phyloP scores from a whole-genome alignment of 495 filamentous ascomycete species.

The Penicillium angulare region DNA sequence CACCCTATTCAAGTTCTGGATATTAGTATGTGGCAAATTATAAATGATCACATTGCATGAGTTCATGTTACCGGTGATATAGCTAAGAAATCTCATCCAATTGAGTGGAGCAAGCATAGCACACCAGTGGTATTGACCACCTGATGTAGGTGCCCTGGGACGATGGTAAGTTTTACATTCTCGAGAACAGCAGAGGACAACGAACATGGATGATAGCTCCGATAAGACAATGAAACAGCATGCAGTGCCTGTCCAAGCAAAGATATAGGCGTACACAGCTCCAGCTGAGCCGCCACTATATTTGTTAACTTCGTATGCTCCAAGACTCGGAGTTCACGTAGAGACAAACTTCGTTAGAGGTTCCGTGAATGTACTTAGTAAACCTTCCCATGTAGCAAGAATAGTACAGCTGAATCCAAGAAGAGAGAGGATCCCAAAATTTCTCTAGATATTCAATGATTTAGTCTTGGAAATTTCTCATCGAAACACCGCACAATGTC shows the following conservation, averaged over 20 bases:
- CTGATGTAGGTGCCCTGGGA: slow-evolving; percentile 25
- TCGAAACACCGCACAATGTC: background rate
- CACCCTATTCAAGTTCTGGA: slow-evolving; percentile 16
- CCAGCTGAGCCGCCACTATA: slow-evolving; percentile 46
- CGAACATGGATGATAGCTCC: slow-evolving; percentile 49
- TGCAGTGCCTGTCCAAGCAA: slow-evolving; percentile 46
- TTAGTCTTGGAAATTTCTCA: slow-evolving; percentile 10
- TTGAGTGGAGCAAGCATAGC: slow-evolving; percentile 37
- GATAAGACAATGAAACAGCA: slow-evolving; percentile 35
- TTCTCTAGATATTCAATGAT: slow-evolving; percentile 26
- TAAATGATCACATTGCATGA: background rate
- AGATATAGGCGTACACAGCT: slow-evolving; percentile 50
- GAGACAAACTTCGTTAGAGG: slow-evolving; percentile 19
- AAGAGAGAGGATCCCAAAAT: slow-evolving; percentile 3
- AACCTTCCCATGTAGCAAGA: slow-evolving; percentile 1
- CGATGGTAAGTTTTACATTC: background rate
- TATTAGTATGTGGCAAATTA: background rate
- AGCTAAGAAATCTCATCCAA: slow-evolving; percentile 40
- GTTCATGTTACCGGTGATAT: slow-evolving; percentile 30
- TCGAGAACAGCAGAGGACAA: background rate
- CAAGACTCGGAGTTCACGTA: background rate
- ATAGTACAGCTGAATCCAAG: slow-evolving; percentile 1
- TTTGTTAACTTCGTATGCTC: slow-evolving; percentile 1
- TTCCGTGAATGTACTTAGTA: slow-evolving; percentile 20
- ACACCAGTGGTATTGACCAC: slow-evolving; percentile 49